These are phyloP conservation scores for Arctium minus DNA, from an alignment of 129 eudicot species.

Conservation along the genomic window DNA sequence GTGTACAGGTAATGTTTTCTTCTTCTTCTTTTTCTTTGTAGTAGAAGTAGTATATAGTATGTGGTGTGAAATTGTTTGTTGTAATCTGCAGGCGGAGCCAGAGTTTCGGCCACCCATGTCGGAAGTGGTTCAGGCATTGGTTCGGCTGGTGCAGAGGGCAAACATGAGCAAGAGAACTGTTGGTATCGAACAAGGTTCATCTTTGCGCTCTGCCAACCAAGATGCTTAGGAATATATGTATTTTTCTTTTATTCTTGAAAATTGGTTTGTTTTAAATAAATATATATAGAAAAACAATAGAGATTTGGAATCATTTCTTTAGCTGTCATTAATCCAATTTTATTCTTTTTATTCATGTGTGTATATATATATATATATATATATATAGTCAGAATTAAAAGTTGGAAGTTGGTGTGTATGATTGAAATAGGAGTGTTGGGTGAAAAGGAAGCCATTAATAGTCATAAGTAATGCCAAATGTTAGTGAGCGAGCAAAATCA, in stretches of 20 bases:
- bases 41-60: background rate
- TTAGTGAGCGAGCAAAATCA: too few relatives aligned
- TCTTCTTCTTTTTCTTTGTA: background rate
- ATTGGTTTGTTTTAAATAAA: background rate
- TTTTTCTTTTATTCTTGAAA: background rate
- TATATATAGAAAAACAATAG: background rate
- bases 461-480: background rate
- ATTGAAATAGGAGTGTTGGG: too few relatives aligned
- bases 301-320: background rate
- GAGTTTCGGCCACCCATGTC: constrained; percentile 70
- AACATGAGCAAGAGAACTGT: constrained; percentile 59
- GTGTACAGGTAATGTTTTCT: constrained; percentile 48
- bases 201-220: constrained; percentile 32
- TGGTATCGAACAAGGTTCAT: constrained; percentile 53
- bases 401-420: background rate
- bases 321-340: background rate
- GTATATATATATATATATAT: too few relatives aligned
- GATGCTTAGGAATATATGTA: constrained; percentile 29
- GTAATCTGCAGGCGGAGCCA: constrained; percentile 46
- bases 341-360: background rate
- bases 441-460: too few relatives aligned
- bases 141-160: constrained; percentile 52
- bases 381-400: background rate
- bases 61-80: background rate
- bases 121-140: constrained; percentile 64